A percentile compares a stretch with the other conserved stretches of the same genome.
These are phyloP conservation scores for Diaporthe caulivora DNA, from an alignment of 2,329 filamentous ascomycete species.

Conservation along the genomic window DNA sequence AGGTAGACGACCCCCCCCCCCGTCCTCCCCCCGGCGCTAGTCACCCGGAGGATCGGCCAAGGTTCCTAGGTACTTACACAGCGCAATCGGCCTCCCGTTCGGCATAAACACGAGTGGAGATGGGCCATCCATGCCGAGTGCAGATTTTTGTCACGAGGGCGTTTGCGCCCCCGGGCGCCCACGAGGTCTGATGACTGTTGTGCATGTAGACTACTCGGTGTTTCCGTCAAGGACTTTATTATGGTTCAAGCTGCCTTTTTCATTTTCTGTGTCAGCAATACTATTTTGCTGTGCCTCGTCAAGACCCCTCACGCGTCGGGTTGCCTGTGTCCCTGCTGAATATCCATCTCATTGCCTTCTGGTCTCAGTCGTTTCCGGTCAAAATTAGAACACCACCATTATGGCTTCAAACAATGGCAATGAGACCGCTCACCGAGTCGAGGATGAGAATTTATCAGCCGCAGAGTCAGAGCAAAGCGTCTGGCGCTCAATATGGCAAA, in stretches of 20 bases:
- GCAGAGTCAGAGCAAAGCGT: conserved; percentile 1
- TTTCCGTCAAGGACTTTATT: not conserved
- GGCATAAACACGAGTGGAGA: conserved; percentile 23
- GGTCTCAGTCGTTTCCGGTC: not conserved
- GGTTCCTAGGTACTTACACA: not conserved
- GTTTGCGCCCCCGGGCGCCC: not conserved
- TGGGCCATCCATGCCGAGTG: conserved; percentile 26
- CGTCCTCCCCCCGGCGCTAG: conserved; percentile 29
- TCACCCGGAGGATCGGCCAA: conserved; percentile 18
- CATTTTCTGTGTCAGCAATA: not conserved
- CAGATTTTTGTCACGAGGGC: conserved; percentile 31
- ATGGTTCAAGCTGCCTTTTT: not conserved
- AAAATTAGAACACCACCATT: not conserved
- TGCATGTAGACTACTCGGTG: conserved; percentile 1
- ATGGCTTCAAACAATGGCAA: conserved; percentile 22
- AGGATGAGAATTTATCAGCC: not conserved
- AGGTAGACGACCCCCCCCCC: not conserved
- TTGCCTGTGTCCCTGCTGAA: not conserved
- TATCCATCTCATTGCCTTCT: not conserved
- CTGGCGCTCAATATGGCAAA: conserved; percentile 35
- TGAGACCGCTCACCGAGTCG: not conserved
- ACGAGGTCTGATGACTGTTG: conserved; percentile 19
- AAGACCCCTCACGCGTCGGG: not conserved
- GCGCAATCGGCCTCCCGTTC: conserved; percentile 19
- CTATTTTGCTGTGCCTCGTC: not conserved